phyloP scores from a whole-genome alignment of 345 rosid genomes.

The Viola odorata region DNA sequence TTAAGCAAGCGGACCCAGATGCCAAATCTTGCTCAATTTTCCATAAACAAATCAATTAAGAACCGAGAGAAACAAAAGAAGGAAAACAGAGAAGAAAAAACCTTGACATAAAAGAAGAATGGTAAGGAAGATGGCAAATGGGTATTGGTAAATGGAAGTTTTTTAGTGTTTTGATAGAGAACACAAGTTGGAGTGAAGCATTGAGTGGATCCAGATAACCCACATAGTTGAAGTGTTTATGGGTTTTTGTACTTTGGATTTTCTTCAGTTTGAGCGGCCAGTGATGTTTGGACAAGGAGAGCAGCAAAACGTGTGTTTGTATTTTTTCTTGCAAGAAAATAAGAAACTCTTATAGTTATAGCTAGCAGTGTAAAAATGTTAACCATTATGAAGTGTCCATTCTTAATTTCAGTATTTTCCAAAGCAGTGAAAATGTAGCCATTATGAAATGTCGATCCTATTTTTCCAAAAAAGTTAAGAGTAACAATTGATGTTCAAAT shows the following conservation, averaged over 20 bases:
- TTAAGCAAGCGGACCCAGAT: slow-evolving; percentile 22
- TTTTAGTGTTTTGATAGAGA: background rate
- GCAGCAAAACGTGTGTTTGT: background rate
- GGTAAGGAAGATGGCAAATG: slow-evolving; percentile 2
- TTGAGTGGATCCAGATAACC: slow-evolving; percentile 49
- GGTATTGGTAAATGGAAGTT: background rate
- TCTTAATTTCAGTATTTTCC: too few relatives aligned
- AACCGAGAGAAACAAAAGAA: background rate
- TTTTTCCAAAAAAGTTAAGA: too few relatives aligned
- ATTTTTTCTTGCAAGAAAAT: background rate
- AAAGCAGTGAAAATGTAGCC: too few relatives aligned
- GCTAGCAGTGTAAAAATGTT: too few relatives aligned
- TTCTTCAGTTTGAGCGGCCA: slow-evolving; percentile 20
- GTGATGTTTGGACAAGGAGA: slow-evolving; percentile 6
- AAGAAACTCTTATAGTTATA: background rate
- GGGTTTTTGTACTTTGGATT: background rate
- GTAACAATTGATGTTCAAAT: too few relatives aligned
- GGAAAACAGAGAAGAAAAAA: slow-evolving; percentile 3
- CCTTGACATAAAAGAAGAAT: slow-evolving; percentile 9
- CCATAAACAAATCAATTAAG: slow-evolving; percentile 1
- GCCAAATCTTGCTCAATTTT: slow-evolving; percentile 12
- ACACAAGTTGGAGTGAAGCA: slow-evolving; percentile 6
- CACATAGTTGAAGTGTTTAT: slow-evolving; percentile 26
- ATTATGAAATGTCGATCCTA: too few relatives aligned
- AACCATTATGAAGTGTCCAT: too few relatives aligned